These are phyloP conservation scores for Phytophthora cactorum DNA, from an alignment of 352 stramenopile species.

Conservation along the genomic window DNA sequence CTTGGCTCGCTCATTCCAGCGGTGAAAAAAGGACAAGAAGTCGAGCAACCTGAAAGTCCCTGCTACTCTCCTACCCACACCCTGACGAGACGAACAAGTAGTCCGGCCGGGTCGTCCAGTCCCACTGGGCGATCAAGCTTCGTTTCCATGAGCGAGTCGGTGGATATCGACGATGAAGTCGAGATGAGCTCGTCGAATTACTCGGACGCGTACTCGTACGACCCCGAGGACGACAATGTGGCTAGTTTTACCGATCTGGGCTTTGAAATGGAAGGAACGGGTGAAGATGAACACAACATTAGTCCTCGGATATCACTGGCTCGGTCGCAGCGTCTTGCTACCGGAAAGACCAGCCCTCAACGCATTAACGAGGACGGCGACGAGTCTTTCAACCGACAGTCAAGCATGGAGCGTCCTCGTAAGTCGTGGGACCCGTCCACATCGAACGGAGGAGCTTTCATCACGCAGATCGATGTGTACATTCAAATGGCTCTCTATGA, in stretches of 20 bases:
- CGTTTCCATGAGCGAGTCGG: conserved; percentile 18
- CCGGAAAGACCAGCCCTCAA: conserved; percentile 15
- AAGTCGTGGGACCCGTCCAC: conserved; percentile 30
- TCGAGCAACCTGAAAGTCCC: conserved; percentile 31
- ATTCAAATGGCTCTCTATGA: conserved; percentile 96
- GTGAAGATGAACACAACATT: conserved; percentile 15
- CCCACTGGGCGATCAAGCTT: conserved; percentile 15
- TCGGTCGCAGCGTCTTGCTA: conserved; percentile 16
- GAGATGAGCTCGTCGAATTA: conserved; percentile 35
- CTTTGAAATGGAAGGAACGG: conserved; percentile 54
- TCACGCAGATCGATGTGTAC: conserved; percentile 86
- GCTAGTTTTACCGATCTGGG: conserved; percentile 59
- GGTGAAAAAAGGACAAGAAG: conserved; percentile 36
- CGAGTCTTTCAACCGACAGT: conserved; percentile 15
- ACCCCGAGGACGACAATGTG: conserved; percentile 33
- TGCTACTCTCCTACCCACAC: conserved; percentile 25
- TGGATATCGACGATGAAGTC: conserved; percentile 29
- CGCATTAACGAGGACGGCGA: conserved; percentile 27
- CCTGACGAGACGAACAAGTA: conserved; percentile 30
- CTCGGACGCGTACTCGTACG: conserved; percentile 28
- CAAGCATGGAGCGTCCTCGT: conserved; percentile 11
- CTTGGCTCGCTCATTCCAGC: conserved; percentile 69
- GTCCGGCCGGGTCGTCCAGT: conserved; percentile 23
- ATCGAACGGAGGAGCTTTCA: conserved; percentile 35
- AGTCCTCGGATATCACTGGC: conserved; percentile 30